These are phyloP conservation scores for Mercurialis annua DNA, from an alignment of 345 rosid genomes.

Conservation along the genomic window DNA sequence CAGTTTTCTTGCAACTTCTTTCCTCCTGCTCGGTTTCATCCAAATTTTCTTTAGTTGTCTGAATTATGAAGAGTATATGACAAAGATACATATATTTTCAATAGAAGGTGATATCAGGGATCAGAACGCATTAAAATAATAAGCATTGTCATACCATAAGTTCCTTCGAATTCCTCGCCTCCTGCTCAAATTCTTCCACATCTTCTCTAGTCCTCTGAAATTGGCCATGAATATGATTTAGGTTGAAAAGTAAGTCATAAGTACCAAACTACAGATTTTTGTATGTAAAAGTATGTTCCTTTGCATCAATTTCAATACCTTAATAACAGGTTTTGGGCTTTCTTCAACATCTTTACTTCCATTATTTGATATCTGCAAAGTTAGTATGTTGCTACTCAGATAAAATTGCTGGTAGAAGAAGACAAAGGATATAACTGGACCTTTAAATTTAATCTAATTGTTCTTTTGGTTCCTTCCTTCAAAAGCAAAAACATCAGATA, in stretches of 20 bases:
- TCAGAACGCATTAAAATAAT: too few relatives aligned
- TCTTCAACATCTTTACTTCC: conserved; percentile 1
- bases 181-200: conserved; percentile 22
- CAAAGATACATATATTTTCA: too few relatives aligned
- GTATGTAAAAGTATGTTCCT: not conserved
- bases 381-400: not conserved
- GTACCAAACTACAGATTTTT: too few relatives aligned
- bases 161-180: conserved; percentile 39
- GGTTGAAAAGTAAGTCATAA: not conserved
- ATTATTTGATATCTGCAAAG: conserved; percentile 13
- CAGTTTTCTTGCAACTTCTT: conserved; percentile 38
- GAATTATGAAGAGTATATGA: not conserved
- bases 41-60: conserved; percentile 30
- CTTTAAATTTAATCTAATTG: too few relatives aligned
- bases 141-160: conserved; percentile 53
- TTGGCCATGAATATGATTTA: conserved; percentile 6
- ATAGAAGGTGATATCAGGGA: too few relatives aligned
- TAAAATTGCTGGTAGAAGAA: too few relatives aligned
- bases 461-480: too few relatives aligned
- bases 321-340: conserved; percentile 1
- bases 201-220: conserved; percentile 32
- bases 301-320: conserved; percentile 3
- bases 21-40: conserved; percentile 28
- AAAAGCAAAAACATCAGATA: too few relatives aligned
- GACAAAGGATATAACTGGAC: too few relatives aligned